Conservation (phyloP, 306 rosid genomes). For the Medicago ruthenica region DNA sequence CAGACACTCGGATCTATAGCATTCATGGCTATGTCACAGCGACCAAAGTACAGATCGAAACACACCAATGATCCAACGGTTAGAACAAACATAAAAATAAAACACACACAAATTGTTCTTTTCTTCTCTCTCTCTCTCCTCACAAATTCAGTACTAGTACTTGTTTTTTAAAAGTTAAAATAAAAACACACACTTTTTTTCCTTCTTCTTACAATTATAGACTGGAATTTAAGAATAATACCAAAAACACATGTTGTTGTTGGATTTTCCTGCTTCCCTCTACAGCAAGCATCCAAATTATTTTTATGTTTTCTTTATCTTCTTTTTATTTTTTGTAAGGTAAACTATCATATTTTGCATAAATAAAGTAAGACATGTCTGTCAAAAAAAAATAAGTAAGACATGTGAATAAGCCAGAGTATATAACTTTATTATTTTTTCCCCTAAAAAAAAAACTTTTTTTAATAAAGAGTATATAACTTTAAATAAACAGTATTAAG, state of each 20-base stretch:
- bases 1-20: slow-evolving; percentile 70
- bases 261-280: slow-evolving; percentile 63
- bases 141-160: slow-evolving; percentile 15
- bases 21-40: slow-evolving; percentile 48
- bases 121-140: slow-evolving; percentile 50
- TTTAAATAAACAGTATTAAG: background rate
- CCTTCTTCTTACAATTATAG: slow-evolving; percentile 24
- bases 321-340: slow-evolving; percentile 3
- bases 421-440: background rate
- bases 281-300: slow-evolving; percentile 53
- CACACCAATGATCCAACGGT: slow-evolving; percentile 53
- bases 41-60: slow-evolving; percentile 58
- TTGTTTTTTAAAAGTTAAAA: background rate
- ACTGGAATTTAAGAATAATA: slow-evolving; percentile 45
- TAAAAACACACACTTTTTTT: slow-evolving; percentile 1
- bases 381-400: background rate
- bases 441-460: too few relatives aligned
- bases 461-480: background rate
- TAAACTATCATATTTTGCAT: background rate
- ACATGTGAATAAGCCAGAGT: slow-evolving; percentile 7
- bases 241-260: slow-evolving; percentile 34
- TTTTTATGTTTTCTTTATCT: background rate
- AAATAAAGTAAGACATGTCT: slow-evolving; percentile 1
- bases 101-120: slow-evolving; percentile 18
- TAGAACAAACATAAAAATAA: slow-evolving; percentile 17